phyloP scores from a whole-genome alignment of 805 yeast genomes.

The Barnettozyma salicaria region DNA sequence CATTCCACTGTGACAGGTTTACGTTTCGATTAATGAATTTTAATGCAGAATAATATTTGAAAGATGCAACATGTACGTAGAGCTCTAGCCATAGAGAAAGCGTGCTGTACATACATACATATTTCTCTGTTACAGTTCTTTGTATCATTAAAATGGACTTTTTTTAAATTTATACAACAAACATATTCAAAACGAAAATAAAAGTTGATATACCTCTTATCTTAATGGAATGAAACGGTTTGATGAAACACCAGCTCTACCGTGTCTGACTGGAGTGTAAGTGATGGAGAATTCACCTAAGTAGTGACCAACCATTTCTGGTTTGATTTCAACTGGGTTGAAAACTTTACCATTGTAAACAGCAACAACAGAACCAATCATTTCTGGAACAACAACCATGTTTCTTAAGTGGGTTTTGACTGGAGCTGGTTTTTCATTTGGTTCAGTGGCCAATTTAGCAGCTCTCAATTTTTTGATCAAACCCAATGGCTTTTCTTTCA shows the following conservation, averaged over 20 bases:
- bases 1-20: constrained; percentile 10
- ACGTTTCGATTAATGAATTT: constrained; percentile 5
- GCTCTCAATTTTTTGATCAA: constrained; percentile 96
- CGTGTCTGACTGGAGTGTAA: constrained; percentile 99
- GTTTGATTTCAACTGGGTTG: constrained; percentile 98
- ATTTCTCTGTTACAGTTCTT: too few species aligned
- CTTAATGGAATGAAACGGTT: constrained; percentile 69
- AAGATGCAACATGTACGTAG: neutral
- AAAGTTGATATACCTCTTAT: constrained; percentile 27
- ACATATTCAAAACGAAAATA: constrained; percentile 16
- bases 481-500: constrained; percentile 91
- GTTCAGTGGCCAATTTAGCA: constrained; percentile 85
- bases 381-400: constrained; percentile 98
- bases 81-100: too few species aligned
- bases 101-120: too few species aligned
- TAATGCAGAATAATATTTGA: neutral
- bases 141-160: constrained; percentile 16
- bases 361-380: constrained; percentile 98
- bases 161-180: constrained; percentile 16
- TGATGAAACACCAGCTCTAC: constrained; percentile 85
- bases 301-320: constrained; percentile 99
- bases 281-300: constrained; percentile 99
- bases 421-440: constrained; percentile 93
- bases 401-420: constrained; percentile 99
- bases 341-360: constrained; percentile 99